Evolutionary conservation across 257 asterid species (phyloP), one percentile per base, ranked within the genome.

Genomic region (Solanum raphanifolium): DNA sequence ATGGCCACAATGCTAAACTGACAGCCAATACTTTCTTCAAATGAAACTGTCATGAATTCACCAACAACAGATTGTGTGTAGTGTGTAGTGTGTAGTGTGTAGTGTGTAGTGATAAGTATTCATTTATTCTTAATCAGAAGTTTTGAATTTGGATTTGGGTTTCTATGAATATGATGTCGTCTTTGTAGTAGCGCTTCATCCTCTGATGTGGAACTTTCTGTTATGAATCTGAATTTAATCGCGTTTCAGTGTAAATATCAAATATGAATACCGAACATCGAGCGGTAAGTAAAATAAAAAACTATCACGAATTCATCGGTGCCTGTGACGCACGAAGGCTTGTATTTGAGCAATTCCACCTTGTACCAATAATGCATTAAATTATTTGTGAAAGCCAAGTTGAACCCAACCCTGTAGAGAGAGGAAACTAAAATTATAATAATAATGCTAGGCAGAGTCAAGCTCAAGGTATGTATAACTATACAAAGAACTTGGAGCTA

Each of bases 1-100:
- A 87, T 83, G 75, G 68, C 34, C 86, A 5, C 20, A 60, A 29
- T 60, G 86, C 55, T 79, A 83, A 71, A 89, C 84, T 83, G 88
- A 89, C 89, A 69, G 72, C 48, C 18, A 2, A 10, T 1, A 10
- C 31, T 10, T 62, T 62, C 31, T 62, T n/a, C 71, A n/a, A 65
- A 65, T 65, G 16, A 65, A 13, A 29, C 23, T 69, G 36, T 55
- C 65, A 55, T 20, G 5, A 55, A 6, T 18, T 55, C 65, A 55
- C 65, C n/a, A 55, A 55, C 11, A 48, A 46, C 6, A 5, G 55
- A 13, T 46, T 13, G 55, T 2, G 55, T 39, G 38, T 35, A 35
- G 2, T 35, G 38, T 35, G 13, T 10, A 39, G 43, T 8, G 11
- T 41, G 0, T 1, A 41, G 5, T 35, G 38, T 35, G 13, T 10